Conservation (phyloP, 1,284 basidiomycete species). For the Spongiforma sp. region DNA sequence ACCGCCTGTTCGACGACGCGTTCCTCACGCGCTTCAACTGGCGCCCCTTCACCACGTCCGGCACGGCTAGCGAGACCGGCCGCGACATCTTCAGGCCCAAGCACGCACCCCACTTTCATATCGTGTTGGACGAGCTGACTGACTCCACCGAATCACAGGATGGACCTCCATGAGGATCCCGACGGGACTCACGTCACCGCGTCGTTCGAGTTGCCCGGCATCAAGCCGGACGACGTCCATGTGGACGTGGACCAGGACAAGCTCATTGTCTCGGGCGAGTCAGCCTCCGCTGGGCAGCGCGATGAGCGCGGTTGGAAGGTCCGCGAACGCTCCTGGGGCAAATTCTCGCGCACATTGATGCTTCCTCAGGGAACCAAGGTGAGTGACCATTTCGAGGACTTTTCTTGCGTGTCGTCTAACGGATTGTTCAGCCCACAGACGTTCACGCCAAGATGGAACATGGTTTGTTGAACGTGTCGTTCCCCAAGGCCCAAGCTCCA, state of each 20-base stretch:
- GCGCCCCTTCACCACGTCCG: constrained; percentile 18
- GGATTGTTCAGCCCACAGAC: neutral
- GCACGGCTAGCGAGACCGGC: constrained; percentile 9
- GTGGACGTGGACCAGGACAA: constrained; percentile 50
- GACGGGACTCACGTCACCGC: constrained; percentile 48
- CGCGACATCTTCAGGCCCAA: constrained; percentile 33
- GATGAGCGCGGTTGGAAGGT: constrained; percentile 51
- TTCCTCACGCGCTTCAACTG: constrained; percentile 39
- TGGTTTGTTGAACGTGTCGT: constrained; percentile 48
- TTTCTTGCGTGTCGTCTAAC: neutral
- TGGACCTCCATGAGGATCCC: constrained; percentile 51
- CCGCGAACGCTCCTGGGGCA: constrained; percentile 52
- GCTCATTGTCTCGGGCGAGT: constrained; percentile 53
- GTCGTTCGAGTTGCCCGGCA: constrained; percentile 55
- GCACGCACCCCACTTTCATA: constrained; percentile 15
- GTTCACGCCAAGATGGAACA: constrained; percentile 45
- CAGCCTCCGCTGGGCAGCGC: constrained; percentile 36
- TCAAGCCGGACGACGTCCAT: constrained; percentile 47
- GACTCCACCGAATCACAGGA: constrained; percentile 34
- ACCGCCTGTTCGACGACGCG: constrained; percentile 55
- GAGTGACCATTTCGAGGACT: constrained; percentile 7
- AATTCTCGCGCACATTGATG: constrained; percentile 29
- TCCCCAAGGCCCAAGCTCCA: constrained; percentile 45
- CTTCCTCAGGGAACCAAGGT: constrained; percentile 57
- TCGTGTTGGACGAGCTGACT: neutral